Evolutionary conservation across 129 eudicot species (phyloP), one percentile per base, ranked within the genome.

Genomic region (Ambrosia trifida): DNA sequence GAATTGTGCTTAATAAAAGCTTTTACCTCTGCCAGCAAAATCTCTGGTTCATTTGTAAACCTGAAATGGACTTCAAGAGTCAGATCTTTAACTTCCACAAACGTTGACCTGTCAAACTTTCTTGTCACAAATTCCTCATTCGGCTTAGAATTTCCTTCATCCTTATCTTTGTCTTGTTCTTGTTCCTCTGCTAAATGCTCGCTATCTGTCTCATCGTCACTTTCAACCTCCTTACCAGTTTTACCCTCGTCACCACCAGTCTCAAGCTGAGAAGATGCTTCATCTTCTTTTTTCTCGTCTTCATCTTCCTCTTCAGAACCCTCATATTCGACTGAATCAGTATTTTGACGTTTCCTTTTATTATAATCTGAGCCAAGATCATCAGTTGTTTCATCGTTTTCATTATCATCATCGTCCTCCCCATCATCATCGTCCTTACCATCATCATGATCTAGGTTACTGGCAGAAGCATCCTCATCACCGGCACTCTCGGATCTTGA

Each of bases 311-410:
- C 88, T 3, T 84, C 93, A 35, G 79, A 51, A 53, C 56, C 85
- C 69, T 95, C 97, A 28, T 95, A 95, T 45, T 95, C 99, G 76
- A 88, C 75, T 47, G 88, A 91, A 84, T 95, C 97, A 4, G 87
- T 64, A 30, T 81, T 79, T 79, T 88, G 96, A 36, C 78, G 87
- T 73, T 84, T 90, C 17, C 85, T 75, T 75, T 83, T 95, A 72
- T 76, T 80, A 12, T 10, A 83, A 45, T 89, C 95, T 6, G 80
- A 64, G 20, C 92, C 95, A 47, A 89, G 71, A 80, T 93, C 96
- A 2, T 89, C 95, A 19, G 76, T 84, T 66, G 58, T 78, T 63
- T 83, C 93, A 71, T 86, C 83, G 35, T 62, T 81, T 5, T 68
- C 90, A 40, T 75, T 76, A 51, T 76, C 83, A 16, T 70, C 83